Evolutionary conservation across 305 asterid species (phyloP).

Genomic region (Striga hermonthica): DNA sequence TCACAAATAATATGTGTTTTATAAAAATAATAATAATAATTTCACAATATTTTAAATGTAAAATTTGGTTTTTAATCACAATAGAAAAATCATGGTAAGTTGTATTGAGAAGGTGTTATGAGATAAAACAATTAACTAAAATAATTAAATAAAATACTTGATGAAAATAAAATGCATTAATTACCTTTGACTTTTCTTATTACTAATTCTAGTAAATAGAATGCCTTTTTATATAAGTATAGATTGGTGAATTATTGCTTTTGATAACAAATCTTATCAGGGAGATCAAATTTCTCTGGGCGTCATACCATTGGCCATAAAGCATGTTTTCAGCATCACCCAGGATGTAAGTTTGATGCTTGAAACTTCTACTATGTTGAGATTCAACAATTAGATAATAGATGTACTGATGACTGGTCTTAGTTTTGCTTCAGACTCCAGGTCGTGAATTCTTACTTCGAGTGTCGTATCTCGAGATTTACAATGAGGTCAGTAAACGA

Average conservation of each 20-base stretch:
- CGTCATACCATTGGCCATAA: conserved; percentile 92
- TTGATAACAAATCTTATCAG: conserved; percentile 40
- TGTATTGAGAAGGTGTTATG: no score
- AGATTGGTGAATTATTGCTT: conserved; percentile 27
- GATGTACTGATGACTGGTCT: conserved; percentile 33
- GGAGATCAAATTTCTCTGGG: conserved; percentile 96
- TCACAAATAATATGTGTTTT: no score
- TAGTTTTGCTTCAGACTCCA: conserved; percentile 75
- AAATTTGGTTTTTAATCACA: no score
- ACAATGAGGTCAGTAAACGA: conserved; percentile 79
- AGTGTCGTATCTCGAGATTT: conserved; percentile 94
- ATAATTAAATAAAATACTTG: no score
- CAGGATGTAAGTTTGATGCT: conserved; percentile 72
- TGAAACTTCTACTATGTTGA: conserved; percentile 24
- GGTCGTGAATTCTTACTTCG: conserved; percentile 97
- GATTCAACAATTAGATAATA: conserved; percentile 8
- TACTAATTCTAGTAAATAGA: no score
- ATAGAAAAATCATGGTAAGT: no score
- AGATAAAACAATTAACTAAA: no score
- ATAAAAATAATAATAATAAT: no score
- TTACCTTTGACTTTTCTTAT: no score
- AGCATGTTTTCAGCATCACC: conserved; percentile 97
- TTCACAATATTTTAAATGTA: no score
- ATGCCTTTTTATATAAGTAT: no score
- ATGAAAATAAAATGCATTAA: no score